Base-by-base conservation (phyloP, 768 basidiomycete genomes). In the Exidia glandulosa region DNA sequence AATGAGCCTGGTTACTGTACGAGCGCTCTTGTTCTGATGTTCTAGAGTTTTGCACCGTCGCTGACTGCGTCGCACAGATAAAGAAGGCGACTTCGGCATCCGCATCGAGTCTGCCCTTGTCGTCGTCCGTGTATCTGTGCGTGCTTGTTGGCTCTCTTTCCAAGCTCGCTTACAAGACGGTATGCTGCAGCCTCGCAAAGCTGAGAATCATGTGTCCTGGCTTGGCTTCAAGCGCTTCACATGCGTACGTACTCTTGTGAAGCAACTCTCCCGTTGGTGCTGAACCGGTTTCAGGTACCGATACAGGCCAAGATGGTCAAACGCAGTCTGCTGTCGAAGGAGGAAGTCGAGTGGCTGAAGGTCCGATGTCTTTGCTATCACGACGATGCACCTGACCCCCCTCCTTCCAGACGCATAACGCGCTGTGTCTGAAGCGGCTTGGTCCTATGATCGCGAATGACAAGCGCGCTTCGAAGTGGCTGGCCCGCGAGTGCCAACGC, bases 1-100 rank as follows among this genome's bases (percentile, higher is more conserved):
- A 94, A 96, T 66, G 94, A 97, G 73, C 95, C 94, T 54, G 94
- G 93, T 0, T 94, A 85, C 73, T 95, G n/a, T n/a, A n/a, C n/a
- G n/a, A n/a, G n/a, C n/a, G n/a, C n/a, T n/a, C n/a, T n/a, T n/a
- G n/a, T n/a, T n/a, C n/a, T n/a, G n/a, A n/a, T n/a, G n/a, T n/a
- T n/a, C n/a, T n/a, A n/a, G n/a, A n/a, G n/a, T n/a, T n/a, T n/a
- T n/a, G n/a, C n/a, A n/a, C n/a, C n/a, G n/a, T n/a, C n/a, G n/a
- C n/a, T n/a, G n/a, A n/a, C n/a, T n/a, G n/a, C n/a, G n/a, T n/a
- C n/a, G n/a, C n/a, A n/a, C n/a, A n/a, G n/a, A 94, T 70, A 79
- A 83, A 32, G 85, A 85, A 57, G 85, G 86, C 14, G 78, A 81
- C 63, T 98, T 84, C 80, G 96, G 96, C 3, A 86, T 99, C 71